Base-by-base conservation (phyloP, 2,329 filamentous ascomycete species). In the Pyrenophora tritici-repentis region DNA sequence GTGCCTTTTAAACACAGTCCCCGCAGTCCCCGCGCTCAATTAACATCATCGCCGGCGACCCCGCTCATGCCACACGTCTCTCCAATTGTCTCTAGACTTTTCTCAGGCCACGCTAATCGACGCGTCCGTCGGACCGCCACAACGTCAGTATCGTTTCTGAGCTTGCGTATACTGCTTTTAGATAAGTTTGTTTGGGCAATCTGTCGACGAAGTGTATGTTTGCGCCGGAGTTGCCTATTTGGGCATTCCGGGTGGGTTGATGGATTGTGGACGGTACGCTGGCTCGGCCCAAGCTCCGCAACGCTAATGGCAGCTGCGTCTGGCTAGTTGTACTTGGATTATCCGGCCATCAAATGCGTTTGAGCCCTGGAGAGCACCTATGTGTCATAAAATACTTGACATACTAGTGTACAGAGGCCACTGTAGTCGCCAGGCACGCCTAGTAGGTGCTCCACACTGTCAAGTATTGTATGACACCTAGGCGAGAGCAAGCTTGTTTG, bases 201-300 rank as follows among this genome's bases (percentile, higher is more conserved):
- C 34, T 55, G 39, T 20, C 47, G 43, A 14, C 17, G 42, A 39
- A 20, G 31, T 12, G 14, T 32, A 31, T 33, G 29, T 55, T 57
- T 55, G 56, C 57, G 55, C 60, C 65, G 65, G 65, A 20, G 53
- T 61, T 56, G 32, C 65, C 54, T 18, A 16, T 49, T 56, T 44
- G 16, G 62, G 65, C 6, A 55, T 59, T 31, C 64, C 56, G 60
- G 32, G 17, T 7, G 38, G 3, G 14, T 36, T 20, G 18, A 3
- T 20, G 18, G 18, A 20, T 20, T 20, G 18, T 20, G 18, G 20
- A 42, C 24, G 14, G 22, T 12, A 42, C 29, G 47, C 48, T 61
- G 53, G 51, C 46, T 62, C 63, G 58, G 60, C 47, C 50, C 43
- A 43, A 52, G 43, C 43, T 29, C 59, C 57, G 50, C 55, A 9